Evolutionary conservation across 768 basidiomycete genomes (phyloP), one percentile per base, ranked within the genome.

Genomic region (Mycena belliarum): DNA sequence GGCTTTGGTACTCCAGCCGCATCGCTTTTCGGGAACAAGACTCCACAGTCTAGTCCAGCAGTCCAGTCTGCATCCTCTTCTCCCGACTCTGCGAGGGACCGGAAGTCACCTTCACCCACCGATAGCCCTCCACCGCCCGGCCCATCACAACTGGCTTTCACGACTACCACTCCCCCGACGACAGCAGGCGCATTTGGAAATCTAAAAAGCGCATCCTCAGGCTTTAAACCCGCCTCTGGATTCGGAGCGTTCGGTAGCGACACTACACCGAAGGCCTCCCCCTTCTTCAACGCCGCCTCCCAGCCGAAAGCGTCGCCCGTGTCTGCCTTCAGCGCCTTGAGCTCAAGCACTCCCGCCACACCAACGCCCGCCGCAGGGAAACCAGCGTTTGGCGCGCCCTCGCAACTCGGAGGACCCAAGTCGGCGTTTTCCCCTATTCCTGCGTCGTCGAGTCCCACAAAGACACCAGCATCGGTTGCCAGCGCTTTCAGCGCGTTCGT

Each of bases 401-500:
- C 79, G 21, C 51, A 69, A 26, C 65, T 80, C 5, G 75, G 73
- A 6, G 52, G 64, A 14, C 65, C 65, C 2, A 71, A 72, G 52
- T 72, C 77, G 9, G 65, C 65, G 1, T 75, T 78, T 60, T 57
- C 66, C 8, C 59, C 73, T 16, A 50, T 63, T 2, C 64, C 66
- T 25, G 25, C 68, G 65, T 14, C 46, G 3, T 23, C 69, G 24
- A 61, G 70, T 14, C 26, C 66, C 23, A 21, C 64, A 2, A 62
- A 73, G 24, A 62, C 71, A 0, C 65, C 73, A 2, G 59, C 70
- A 14, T 59, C 76, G 0, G 48, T 68, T 14, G 65, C 72, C 2
- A 73, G 79, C 26, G 84, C 76, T 3, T 88, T 88, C 63, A 65
- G 76, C 32, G 79, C 83, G 0, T 85, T 85, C 63, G 77, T 79